Evolutionary conservation across 257 asterid species (phyloP), one percentile per base, ranked within the genome.

Genomic region (Solanum appendiculatum): DNA sequence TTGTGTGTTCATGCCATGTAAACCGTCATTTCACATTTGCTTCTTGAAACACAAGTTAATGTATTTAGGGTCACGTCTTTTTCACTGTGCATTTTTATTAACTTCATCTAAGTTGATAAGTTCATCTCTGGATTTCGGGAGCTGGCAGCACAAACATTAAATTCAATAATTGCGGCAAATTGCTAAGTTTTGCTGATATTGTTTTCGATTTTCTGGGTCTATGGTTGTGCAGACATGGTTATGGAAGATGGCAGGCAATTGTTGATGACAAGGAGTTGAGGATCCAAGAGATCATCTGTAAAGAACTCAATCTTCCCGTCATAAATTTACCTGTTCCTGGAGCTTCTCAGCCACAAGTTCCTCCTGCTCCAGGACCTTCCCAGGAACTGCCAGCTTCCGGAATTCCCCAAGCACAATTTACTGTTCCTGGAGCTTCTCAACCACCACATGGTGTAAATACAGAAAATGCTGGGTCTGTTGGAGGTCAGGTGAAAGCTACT

Each of bases 241-340:
- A 95, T 87, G 99, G 99, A 87, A 95, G 98, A 94, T 97, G 99
- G 99, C 99, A 97, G 93, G 93, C 98, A 68, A 93, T 97, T 88
- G 94, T 95, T 82, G 99, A 97, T 86, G 99, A 97, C 91, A 97
- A 93, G 94, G 97, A 93, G 85, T 86, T 97, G 91, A 93, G 89
- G 87, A 87, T 97, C 86, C 99, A 96, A 89, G 99, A 96, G 91
- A 89, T 93, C 87, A 96, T 97, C 85, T 97, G 98, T 90, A 95
- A 93, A 91, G 99, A 95, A 93, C 92, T 94, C 88, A 93, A 92
- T 89, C 98, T 97, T 86, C 92, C 98, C 54, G 48, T 87, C 13
- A 87, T 94, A 69, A 91, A 81, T 82, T 87, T 95, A 48, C 98
- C 97, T 20, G 92, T 73, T 73, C 88, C 92, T 18, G 99, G 93